Conservation (phyloP, 1,139 yeast genomes). For the Candida sojae region DNA sequence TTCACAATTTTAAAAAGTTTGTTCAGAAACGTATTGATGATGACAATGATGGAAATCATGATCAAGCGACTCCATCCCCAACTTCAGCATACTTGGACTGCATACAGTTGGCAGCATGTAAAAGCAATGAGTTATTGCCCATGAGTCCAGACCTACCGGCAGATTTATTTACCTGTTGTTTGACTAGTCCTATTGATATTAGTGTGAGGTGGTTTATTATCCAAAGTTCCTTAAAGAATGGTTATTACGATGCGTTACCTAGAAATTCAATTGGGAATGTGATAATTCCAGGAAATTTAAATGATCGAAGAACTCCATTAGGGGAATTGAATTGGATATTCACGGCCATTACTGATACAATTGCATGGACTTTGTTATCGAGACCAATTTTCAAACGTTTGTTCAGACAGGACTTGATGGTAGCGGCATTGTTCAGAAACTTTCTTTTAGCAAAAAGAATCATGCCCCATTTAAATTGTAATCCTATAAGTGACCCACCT, state of each 20-base stretch:
- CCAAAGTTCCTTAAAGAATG: slow-evolving; percentile 71
- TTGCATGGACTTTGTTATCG: slow-evolving; percentile 94
- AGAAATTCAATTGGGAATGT: slow-evolving; percentile 60
- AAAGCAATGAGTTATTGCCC: slow-evolving; percentile 81
- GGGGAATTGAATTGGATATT: slow-evolving; percentile 98
- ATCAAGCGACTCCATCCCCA: slow-evolving; percentile 62
- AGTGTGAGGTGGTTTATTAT: slow-evolving; percentile 90
- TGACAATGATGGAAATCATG: slow-evolving; percentile 75
- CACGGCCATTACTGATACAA: slow-evolving; percentile 96
- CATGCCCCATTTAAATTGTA: slow-evolving; percentile 92
- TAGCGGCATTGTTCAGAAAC: slow-evolving; percentile 92
- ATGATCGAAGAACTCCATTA: slow-evolving; percentile 91
- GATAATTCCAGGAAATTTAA: slow-evolving; percentile 82
- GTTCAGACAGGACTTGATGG: slow-evolving; percentile 94
- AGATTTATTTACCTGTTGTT: slow-evolving; percentile 90
- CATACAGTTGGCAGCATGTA: slow-evolving; percentile 92
- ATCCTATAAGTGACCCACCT: slow-evolving; percentile 93
- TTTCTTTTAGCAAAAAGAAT: slow-evolving; percentile 88
- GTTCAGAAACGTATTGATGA: slow-evolving; percentile 90
- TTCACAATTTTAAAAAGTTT: slow-evolving; percentile 84
- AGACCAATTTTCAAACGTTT: slow-evolving; percentile 85
- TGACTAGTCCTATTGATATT: slow-evolving; percentile 94
- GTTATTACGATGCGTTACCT: slow-evolving; percentile 58
- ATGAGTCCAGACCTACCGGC: slow-evolving; percentile 97
- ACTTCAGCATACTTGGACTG: slow-evolving; percentile 80